phyloP scores from a whole-genome alignment of 2,329 filamentous ascomycete species.

The Mollisia scopiformis region DNA sequence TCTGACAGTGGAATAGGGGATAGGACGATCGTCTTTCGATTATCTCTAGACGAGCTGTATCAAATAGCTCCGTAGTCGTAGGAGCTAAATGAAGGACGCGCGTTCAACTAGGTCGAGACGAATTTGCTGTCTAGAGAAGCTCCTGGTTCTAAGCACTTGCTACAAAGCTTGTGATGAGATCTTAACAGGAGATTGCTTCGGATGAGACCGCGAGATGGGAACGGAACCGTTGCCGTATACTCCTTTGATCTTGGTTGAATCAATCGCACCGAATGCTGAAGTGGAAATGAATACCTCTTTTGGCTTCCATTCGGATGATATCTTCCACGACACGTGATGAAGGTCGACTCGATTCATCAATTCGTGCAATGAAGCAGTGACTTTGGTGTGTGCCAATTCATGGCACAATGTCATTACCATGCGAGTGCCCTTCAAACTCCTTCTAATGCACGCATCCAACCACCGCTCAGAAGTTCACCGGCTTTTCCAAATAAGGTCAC shows the following conservation, averaged over 20 bases:
- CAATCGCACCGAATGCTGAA: background rate
- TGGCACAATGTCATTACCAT: background rate
- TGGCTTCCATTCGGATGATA: background rate
- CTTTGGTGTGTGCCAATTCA: no score
- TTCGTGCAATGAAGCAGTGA: no score
- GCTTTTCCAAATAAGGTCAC: background rate
- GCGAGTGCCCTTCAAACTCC: constrained; percentile 6
- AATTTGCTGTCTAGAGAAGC: background rate
- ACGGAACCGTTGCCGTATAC: background rate
- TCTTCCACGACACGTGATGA: background rate
- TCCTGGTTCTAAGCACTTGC: background rate
- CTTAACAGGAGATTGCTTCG: background rate
- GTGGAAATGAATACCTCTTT: background rate
- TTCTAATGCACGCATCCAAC: constrained; percentile 15
- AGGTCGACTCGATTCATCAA: no score
- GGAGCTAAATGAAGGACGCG: background rate
- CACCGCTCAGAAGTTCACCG: background rate
- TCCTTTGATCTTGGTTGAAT: background rate
- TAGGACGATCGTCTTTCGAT: background rate
- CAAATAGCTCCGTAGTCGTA: background rate
- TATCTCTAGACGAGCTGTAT: background rate
- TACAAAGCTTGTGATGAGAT: background rate
- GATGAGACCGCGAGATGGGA: background rate
- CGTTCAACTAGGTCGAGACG: background rate
- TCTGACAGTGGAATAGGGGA: background rate